These are phyloP conservation scores for Lichtheimia ornata DNA, from an alignment of 371 early-diverging fungal species.

Conservation along the genomic window DNA sequence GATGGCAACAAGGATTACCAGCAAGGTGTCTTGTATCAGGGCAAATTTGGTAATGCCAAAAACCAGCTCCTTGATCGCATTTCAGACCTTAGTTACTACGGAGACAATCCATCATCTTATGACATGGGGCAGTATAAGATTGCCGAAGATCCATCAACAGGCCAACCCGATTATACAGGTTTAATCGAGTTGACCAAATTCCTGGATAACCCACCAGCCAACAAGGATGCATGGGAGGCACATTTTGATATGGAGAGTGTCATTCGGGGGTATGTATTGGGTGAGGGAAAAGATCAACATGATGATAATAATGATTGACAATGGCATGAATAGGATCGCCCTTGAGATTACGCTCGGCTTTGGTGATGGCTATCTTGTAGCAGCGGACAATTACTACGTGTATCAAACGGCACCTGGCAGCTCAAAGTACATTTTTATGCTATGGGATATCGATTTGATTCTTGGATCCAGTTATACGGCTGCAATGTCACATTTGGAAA, in stretches of 20 bases:
- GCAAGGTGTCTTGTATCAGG: constrained; percentile 28
- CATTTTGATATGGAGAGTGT: constrained; percentile 29
- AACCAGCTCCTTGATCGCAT: background rate
- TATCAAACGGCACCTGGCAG: constrained; percentile 5
- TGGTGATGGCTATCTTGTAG: background rate
- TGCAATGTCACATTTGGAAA: background rate
- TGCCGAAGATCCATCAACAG: background rate
- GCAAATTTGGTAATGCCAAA: constrained; percentile 11
- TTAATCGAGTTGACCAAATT: background rate
- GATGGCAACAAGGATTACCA: constrained; percentile 1
- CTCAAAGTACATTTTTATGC: constrained; percentile 19
- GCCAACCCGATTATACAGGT: background rate
- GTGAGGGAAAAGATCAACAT: too few relatives aligned
- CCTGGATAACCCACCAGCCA: background rate
- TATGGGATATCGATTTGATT: constrained; percentile 33
- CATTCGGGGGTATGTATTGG: constrained; percentile 24
- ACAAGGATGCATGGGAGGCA: constrained; percentile 23
- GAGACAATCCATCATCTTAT: background rate
- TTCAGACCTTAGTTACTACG: background rate
- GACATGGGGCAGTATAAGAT: background rate
- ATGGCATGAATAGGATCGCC: constrained; percentile 4
- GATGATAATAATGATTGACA: too few relatives aligned
- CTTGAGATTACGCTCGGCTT: constrained; percentile 25
- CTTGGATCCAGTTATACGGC: constrained; percentile 15
- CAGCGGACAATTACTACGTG: constrained; percentile 36